phyloP scores from a whole-genome alignment of 2,329 filamentous ascomycete species.

The Grosmannia huntii region DNA sequence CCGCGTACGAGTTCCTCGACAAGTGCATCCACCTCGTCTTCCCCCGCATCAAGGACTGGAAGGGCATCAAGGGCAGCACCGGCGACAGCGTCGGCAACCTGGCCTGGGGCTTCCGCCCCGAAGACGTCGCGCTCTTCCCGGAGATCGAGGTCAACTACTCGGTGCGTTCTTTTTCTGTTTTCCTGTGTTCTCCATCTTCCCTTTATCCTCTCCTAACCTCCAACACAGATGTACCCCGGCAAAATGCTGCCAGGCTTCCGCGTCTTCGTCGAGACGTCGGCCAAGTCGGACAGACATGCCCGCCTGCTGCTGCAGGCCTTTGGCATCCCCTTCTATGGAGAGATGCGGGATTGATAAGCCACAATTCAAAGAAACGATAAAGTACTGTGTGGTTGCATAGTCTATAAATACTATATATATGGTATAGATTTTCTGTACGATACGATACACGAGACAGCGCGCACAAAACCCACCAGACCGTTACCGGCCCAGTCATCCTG shows the following conservation, averaged over 20 bases:
- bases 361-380: neutral
- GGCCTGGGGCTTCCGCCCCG: constrained; percentile 62
- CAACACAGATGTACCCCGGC: constrained; percentile 44
- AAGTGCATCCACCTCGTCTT: constrained; percentile 84
- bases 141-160: constrained; percentile 94
- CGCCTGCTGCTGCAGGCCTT: constrained; percentile 59
- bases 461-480: neutral
- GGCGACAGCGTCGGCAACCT: constrained; percentile 87
- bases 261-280: constrained; percentile 72
- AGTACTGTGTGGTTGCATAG: no score
- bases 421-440: constrained; percentile 1
- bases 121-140: constrained; percentile 73
- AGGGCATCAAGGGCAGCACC: constrained; percentile 50
- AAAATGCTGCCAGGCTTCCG: constrained; percentile 76
- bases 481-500: no score
- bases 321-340: constrained; percentile 69
- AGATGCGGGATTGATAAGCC: constrained; percentile 13
- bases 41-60: constrained; percentile 94
- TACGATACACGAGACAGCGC: neutral
- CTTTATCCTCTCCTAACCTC: constrained; percentile 6
- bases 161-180: constrained; percentile 39
- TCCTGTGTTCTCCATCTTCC: neutral
- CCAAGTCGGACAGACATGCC: constrained; percentile 74
- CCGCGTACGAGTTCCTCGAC: constrained; percentile 81
- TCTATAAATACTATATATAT: neutral